Conservation (phyloP, 2,329 filamentous ascomycete genomes). For the Geosmithia flava region DNA sequence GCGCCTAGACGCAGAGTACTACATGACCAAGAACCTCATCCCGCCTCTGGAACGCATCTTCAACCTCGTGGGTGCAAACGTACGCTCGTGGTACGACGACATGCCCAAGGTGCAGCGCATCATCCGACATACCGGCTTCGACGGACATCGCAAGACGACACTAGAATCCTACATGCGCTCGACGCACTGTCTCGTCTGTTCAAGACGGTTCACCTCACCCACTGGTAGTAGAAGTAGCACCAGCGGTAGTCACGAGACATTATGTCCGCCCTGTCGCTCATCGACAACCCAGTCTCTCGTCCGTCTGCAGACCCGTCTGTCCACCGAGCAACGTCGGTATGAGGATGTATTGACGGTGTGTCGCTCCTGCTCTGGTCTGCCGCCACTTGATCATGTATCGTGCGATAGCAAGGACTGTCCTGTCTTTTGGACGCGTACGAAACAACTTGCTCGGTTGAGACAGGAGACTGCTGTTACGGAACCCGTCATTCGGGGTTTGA, state of each 20-base stretch:
- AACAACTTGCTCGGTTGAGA: constrained; percentile 38
- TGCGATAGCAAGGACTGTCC: constrained; percentile 91
- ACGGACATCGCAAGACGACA: constrained; percentile 44
- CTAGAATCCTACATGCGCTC: constrained; percentile 90
- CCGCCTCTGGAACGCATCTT: constrained; percentile 94
- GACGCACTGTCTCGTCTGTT: constrained; percentile 67
- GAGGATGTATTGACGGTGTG: constrained; percentile 60
- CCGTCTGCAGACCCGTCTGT: constrained; percentile 48
- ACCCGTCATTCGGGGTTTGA: constrained; percentile 19
- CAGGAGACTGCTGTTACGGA: constrained; percentile 20
- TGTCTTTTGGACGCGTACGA: constrained; percentile 72
- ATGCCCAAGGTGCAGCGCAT: constrained; percentile 86
- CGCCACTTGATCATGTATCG: constrained; percentile 62
- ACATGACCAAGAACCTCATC: constrained; percentile 91
- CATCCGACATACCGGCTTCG: constrained; percentile 18
- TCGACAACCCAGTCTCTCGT: constrained; percentile 43
- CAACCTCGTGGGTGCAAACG: constrained; percentile 87
- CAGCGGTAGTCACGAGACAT: constrained; percentile 5
- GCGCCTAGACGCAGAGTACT: constrained; percentile 87
- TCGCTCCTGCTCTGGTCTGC: constrained; percentile 63
- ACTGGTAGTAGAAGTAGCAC: not conserved
- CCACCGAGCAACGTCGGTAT: constrained; percentile 49
- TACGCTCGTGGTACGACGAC: constrained; percentile 85
- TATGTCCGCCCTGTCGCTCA: constrained; percentile 47
- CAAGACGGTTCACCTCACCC: constrained; percentile 5